phyloP scores from a whole-genome alignment of 2,329 filamentous ascomycete genomes.

The Blastomyces percursus region DNA sequence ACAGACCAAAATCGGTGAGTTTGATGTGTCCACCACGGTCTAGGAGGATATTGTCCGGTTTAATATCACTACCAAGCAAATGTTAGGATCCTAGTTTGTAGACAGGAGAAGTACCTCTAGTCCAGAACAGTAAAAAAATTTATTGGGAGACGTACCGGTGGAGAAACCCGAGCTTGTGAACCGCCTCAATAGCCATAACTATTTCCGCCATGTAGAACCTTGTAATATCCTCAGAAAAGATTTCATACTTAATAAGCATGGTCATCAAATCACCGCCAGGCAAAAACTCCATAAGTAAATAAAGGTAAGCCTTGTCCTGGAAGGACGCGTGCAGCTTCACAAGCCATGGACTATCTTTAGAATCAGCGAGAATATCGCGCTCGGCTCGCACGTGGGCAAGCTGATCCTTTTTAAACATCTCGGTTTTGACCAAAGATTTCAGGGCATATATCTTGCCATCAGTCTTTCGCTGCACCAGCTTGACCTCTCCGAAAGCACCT shows the following conservation, averaged over 20 bases:
- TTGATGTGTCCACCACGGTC: constrained; percentile 96
- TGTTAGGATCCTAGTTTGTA: background rate
- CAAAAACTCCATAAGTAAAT: constrained; percentile 99
- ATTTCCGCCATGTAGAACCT: constrained; percentile 99
- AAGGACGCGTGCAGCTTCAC: constrained; percentile 98
- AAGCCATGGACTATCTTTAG: constrained; percentile 93
- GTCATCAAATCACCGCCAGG: constrained; percentile 98
- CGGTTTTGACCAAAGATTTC: constrained; percentile 96
- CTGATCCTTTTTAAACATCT: constrained; percentile 99
- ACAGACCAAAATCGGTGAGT: constrained; percentile 93
- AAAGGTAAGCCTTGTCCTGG: constrained; percentile 90
- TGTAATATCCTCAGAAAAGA: constrained; percentile 97
- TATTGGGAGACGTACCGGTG: constrained; percentile 61
- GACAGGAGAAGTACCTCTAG: background rate
- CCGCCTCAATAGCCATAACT: constrained; percentile 93
- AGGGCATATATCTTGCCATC: constrained; percentile 97
- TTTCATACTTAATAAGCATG: constrained; percentile 99
- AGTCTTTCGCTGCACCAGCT: constrained; percentile 89
- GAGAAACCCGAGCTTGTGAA: constrained; percentile 95
- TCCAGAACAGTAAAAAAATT: background rate
- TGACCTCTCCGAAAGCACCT: constrained; percentile 96
- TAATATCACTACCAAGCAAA: constrained; percentile 65
- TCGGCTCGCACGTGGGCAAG: constrained; percentile 94
- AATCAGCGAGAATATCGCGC: constrained; percentile 93
- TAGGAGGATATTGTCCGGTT: constrained; percentile 95